phyloP scores from a whole-genome alignment of 2,329 filamentous ascomycete species.

The Curvularia verruculosa region DNA sequence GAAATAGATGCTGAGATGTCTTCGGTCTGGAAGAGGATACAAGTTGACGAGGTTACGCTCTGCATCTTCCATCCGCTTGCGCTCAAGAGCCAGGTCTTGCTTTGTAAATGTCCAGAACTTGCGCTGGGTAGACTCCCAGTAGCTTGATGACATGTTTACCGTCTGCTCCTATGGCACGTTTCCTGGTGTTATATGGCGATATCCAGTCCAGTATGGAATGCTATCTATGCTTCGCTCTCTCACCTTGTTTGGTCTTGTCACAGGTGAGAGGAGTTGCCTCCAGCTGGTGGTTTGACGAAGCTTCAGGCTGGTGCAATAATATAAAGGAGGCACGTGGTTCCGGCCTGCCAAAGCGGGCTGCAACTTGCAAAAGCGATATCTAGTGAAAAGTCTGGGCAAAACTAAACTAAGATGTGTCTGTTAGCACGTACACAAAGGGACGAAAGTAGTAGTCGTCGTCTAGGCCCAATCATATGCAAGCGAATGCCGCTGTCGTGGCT shows the following conservation, averaged over 20 bases:
- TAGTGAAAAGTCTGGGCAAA: background rate
- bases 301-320: background rate
- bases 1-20: slow-evolving; percentile 89
- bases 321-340: background rate
- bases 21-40: slow-evolving; percentile 80
- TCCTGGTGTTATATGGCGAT: background rate
- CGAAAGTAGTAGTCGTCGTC: background rate
- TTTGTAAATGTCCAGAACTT: slow-evolving; percentile 90
- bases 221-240: background rate
- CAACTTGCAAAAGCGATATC: background rate
- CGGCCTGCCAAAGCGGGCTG: background rate
- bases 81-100: slow-evolving; percentile 75
- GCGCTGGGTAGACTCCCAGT: slow-evolving; percentile 93
- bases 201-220: background rate
- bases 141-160: slow-evolving; percentile 82
- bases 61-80: slow-evolving; percentile 77
- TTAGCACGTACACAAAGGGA: background rate
- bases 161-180: background rate
- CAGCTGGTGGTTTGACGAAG: background rate
- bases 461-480: slow-evolving; percentile 25
- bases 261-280: background rate
- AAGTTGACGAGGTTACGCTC: slow-evolving; percentile 76
- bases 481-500: slow-evolving; percentile 21
- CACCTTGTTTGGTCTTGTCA: background rate
- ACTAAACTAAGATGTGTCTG: too few relatives aligned